Percentiles rank a stretch among this genome's conserved stretches.
Evolutionary conservation across 139 green algal genomes (phyloP).

Genomic region (Desmodesmus armatus): DNA sequence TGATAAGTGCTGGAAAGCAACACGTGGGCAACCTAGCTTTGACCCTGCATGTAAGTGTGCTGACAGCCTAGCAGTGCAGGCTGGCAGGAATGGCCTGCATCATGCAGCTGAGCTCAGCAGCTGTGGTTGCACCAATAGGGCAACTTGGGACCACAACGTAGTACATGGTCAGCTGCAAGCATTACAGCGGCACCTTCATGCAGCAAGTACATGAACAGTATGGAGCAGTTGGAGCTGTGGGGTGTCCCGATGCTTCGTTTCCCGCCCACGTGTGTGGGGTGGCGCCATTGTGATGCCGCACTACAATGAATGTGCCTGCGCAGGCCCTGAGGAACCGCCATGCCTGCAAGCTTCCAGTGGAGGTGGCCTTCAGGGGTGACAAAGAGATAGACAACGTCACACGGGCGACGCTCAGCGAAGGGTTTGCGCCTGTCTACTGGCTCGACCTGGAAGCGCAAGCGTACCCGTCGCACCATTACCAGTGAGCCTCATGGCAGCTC

Average conservation of each 20-base stretch:
- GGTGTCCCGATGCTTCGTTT: background rate
- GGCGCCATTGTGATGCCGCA: background rate
- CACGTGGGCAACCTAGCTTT: too few species aligned
- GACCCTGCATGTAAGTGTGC: too few species aligned
- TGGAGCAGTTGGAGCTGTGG: background rate
- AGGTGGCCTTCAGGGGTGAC: slow-evolving; percentile 22
- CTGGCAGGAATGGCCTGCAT: too few species aligned
- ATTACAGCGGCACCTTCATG: too few species aligned
- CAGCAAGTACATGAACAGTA: too few species aligned
- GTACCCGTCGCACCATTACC: slow-evolving; percentile 23
- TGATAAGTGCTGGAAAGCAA: too few species aligned
- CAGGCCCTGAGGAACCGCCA: slow-evolving; percentile 15
- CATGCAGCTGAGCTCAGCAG: too few species aligned
- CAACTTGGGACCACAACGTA: too few species aligned
- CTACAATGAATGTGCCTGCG: background rate
- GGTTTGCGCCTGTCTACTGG: slow-evolving; percentile 30
- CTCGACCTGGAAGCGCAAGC: slow-evolving; percentile 3
- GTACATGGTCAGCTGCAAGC: too few species aligned
- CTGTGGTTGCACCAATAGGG: too few species aligned
- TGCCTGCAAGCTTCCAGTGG: slow-evolving; percentile 23
- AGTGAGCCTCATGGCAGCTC: too few species aligned
- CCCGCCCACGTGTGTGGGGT: background rate
- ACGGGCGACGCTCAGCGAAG: background rate
- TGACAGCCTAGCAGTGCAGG: too few species aligned
- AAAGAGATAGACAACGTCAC: background rate